Percentiles rank a stretch among this genome's conserved stretches.
phyloP scores from a whole-genome alignment of 2,329 filamentous ascomycete species.

The Nectriaceae sp. region DNA sequence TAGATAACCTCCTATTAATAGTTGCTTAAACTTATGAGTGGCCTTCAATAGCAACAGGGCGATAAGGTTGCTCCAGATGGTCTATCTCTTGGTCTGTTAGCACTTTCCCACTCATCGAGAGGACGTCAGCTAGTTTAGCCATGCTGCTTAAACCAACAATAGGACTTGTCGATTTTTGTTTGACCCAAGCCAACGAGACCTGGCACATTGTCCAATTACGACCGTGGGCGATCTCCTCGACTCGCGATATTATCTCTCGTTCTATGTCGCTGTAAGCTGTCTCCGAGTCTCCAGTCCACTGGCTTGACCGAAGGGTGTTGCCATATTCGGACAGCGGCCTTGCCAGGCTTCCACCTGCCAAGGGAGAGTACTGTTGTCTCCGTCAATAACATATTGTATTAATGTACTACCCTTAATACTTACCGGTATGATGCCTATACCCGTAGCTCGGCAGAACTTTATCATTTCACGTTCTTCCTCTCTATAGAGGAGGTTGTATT shows the following conservation, averaged over 20 bases:
- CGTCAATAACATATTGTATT: neutral
- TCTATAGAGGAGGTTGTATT: slow-evolving; percentile 54
- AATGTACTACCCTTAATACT: neutral
- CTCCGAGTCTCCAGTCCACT: too few relatives aligned
- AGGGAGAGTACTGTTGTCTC: neutral
- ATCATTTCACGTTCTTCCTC: slow-evolving; percentile 54
- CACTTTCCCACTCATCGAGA: neutral
- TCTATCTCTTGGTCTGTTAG: neutral
- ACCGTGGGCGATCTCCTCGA: neutral
- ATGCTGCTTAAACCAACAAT: neutral
- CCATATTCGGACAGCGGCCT: neutral
- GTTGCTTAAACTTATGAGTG: too few relatives aligned
- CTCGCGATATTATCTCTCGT: neutral
- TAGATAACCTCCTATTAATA: too few relatives aligned
- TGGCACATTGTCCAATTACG: neutral
- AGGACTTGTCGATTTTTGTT: neutral
- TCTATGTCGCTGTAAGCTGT: neutral
- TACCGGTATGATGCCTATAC: slow-evolving; percentile 6
- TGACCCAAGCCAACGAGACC: neutral
- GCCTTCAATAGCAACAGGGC: neutral
- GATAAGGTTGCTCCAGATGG: neutral
- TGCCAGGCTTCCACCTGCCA: neutral
- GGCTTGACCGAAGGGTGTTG: neutral
- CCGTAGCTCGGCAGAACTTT: slow-evolving; percentile 23
- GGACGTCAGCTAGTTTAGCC: neutral